A percentile compares a stretch with the other conserved stretches of the same genome.
These are phyloP conservation scores for Trichoderma pleuroti DNA, from an alignment of 2,329 filamentous ascomycete genomes.

Conservation along the genomic window DNA sequence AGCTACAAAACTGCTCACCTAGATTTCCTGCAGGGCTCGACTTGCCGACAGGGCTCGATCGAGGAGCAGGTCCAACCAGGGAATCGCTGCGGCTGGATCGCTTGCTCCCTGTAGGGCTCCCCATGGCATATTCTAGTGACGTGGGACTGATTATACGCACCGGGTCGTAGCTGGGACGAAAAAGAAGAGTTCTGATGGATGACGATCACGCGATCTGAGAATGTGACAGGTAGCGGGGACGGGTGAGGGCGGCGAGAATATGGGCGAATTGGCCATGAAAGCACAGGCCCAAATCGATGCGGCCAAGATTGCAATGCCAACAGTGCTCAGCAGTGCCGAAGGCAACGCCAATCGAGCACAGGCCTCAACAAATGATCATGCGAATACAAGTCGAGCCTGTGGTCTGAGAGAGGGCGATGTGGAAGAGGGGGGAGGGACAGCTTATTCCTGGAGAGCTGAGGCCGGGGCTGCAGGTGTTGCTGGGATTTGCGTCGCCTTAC, in stretches of 20 bases:
- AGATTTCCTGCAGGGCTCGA: not conserved
- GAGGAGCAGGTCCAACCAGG: constrained; percentile 1
- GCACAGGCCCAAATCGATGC: not conserved
- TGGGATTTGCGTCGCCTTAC: not conserved
- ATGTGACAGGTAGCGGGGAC: not conserved
- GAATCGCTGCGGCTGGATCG: constrained; percentile 17
- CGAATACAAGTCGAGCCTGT: not conserved
- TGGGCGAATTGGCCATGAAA: not conserved
- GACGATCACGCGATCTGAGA: not conserved
- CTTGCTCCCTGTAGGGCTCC: constrained; percentile 13
- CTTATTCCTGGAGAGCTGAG: not conserved
- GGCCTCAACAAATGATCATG: not conserved
- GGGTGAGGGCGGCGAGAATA: not conserved
- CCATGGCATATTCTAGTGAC: not conserved
- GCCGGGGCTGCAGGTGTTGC: not conserved
- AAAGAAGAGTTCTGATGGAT: not conserved
- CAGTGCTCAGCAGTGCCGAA: not conserved
- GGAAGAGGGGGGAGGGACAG: not conserved
- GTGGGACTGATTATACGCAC: not conserved
- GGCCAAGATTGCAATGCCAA: not conserved
- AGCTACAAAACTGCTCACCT: constrained; percentile 1
- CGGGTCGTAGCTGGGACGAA: not conserved
- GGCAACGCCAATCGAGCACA: not conserved
- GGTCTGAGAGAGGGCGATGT: not conserved
- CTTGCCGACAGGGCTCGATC: not conserved